Evolutionary conservation across 1,284 basidiomycete genomes (phyloP).

Genomic region (Cerrena zonata): DNA sequence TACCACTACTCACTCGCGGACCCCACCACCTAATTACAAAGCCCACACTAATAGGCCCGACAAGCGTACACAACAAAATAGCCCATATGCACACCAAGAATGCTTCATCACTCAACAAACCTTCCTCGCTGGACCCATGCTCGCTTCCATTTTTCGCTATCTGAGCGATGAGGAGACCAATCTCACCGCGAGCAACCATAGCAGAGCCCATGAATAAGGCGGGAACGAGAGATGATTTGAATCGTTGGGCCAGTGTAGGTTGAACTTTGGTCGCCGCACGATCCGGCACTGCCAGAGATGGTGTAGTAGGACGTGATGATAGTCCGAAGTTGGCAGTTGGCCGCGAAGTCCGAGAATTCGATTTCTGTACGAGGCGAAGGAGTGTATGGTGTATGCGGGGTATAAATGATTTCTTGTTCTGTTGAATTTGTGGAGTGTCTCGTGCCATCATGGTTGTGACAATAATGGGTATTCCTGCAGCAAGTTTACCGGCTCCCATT

Average conservation of each 20-base stretch:
- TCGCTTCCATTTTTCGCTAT: constrained; percentile 17
- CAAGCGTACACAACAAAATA: constrained; percentile 20
- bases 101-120: constrained; percentile 33
- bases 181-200: constrained; percentile 49
- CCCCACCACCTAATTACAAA: constrained; percentile 19
- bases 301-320: neutral
- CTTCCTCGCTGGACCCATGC: constrained; percentile 3
- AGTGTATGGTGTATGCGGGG: neutral
- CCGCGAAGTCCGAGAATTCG: neutral
- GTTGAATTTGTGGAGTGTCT: neutral
- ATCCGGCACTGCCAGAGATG: neutral
- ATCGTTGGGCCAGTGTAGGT: neutral
- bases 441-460: constrained; percentile 8
- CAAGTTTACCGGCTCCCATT: constrained; percentile 43
- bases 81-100: constrained; percentile 45
- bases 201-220: constrained; percentile 31
- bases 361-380: neutral
- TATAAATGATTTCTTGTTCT: neutral
- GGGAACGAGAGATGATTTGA: constrained; percentile 10
- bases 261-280: neutral
- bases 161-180: constrained; percentile 39
- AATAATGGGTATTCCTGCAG: constrained; percentile 21
- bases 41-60: constrained; percentile 34
- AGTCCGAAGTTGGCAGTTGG: neutral
- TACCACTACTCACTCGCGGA: constrained; percentile 10